Percentiles rank a stretch among this genome's conserved stretches.
phyloP scores from a whole-genome alignment of 2,329 filamentous ascomycete species.

The Pseudopithomyces chartarum region DNA sequence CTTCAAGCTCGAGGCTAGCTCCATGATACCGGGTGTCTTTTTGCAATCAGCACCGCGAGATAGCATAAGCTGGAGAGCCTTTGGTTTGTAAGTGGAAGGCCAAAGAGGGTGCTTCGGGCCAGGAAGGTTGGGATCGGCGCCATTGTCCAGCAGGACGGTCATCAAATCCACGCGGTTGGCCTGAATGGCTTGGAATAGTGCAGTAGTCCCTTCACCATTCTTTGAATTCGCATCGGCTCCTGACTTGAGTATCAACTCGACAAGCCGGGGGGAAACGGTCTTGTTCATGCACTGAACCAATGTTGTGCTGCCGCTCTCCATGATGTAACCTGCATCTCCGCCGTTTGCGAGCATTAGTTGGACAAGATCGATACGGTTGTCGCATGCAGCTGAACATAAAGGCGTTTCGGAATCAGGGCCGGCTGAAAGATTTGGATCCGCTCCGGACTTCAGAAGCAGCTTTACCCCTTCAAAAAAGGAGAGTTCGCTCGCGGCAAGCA shows the following conservation, averaged over 20 bases:
- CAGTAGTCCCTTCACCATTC: constrained; percentile 65
- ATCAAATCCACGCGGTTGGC: constrained; percentile 63
- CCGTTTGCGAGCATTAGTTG: constrained; percentile 66
- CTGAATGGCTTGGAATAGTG: constrained; percentile 67
- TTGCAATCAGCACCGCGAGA: constrained; percentile 63
- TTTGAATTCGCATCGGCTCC: constrained; percentile 64
- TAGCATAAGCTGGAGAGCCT: constrained; percentile 64
- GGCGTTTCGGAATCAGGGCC: constrained; percentile 60
- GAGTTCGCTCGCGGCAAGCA: constrained; percentile 32
- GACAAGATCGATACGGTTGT: constrained; percentile 60
- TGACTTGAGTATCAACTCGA: constrained; percentile 64
- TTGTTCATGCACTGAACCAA: constrained; percentile 65
- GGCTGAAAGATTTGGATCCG: constrained; percentile 60
- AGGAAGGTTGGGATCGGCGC: constrained; percentile 70
- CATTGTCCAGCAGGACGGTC: constrained; percentile 58
- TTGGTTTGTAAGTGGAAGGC: constrained; percentile 65
- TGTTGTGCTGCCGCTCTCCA: constrained; percentile 61
- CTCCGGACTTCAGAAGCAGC: constrained; percentile 45
- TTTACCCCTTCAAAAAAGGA: constrained; percentile 53
- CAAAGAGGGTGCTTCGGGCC: constrained; percentile 72
- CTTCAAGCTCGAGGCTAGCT: constrained; percentile 67
- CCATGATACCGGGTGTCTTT: constrained; percentile 67
- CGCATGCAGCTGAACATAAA: constrained; percentile 55
- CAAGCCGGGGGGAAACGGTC: constrained; percentile 57
- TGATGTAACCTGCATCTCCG: constrained; percentile 60